Conservation (phyloP, 2,329 filamentous ascomycete species). For the Amauroascus niger region DNA sequence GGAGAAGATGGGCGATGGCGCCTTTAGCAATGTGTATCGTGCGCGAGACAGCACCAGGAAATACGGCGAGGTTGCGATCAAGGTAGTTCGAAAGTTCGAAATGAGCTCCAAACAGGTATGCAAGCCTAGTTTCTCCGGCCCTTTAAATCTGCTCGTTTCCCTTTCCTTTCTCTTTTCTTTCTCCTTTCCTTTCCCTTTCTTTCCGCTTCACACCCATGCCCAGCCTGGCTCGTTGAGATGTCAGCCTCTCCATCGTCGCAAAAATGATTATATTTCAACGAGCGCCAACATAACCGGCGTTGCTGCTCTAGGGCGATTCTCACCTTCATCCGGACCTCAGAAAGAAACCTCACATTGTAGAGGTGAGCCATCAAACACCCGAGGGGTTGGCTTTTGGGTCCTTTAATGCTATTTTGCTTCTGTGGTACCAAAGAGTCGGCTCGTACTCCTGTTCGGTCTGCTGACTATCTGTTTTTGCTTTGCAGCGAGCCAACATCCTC, state of each 20-base stretch:
- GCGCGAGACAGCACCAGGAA: constrained; percentile 66
- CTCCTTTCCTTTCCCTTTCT: too few relatives aligned
- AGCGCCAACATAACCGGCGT: constrained; percentile 8
- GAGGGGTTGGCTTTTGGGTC: constrained; percentile 14
- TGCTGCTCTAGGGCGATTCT: constrained; percentile 63
- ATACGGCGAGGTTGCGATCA: constrained; percentile 81
- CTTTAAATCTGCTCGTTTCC: constrained; percentile 18
- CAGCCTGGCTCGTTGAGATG: too few relatives aligned
- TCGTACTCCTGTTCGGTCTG: neutral
- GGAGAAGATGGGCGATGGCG: constrained; percentile 98
- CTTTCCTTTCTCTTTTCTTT: constrained; percentile 22
- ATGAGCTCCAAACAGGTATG: constrained; percentile 94
- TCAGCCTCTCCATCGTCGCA: neutral
- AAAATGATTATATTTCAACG: constrained; percentile 6
- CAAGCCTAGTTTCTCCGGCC: neutral
- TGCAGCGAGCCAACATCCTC: constrained; percentile 65
- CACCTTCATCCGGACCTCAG: constrained; percentile 95
- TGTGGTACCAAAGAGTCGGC: neutral
- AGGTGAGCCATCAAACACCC: constrained; percentile 61
- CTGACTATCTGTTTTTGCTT: constrained; percentile 3
- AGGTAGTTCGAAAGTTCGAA: constrained; percentile 96
- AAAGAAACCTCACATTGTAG: constrained; percentile 83
- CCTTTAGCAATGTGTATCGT: constrained; percentile 97
- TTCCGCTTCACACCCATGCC: too few relatives aligned
- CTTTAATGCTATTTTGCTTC: constrained; percentile 3